Conservation (phyloP, 1,284 basidiomycete genomes). For the Apiotrichum gracile region DNA sequence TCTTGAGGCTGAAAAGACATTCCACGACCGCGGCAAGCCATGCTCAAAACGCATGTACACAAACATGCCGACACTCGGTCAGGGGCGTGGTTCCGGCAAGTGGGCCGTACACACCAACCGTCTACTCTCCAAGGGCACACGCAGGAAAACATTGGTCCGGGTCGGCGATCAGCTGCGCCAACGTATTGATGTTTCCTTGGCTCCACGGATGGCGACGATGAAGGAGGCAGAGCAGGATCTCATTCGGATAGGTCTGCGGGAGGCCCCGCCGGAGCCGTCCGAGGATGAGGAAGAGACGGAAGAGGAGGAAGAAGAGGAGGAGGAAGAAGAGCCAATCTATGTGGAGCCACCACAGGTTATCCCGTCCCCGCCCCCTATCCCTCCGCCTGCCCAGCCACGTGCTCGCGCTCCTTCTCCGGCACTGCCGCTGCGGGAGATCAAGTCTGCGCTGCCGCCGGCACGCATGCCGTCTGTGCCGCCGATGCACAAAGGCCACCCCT, state of each 20-base stretch:
- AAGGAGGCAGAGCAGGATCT: conserved; percentile 20
- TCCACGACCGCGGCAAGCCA: conserved; percentile 17
- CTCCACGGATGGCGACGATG: conserved; percentile 1
- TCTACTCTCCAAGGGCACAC: conserved; percentile 22
- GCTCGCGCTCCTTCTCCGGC: background rate
- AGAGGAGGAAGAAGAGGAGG: background rate
- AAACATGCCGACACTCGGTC: conserved; percentile 23
- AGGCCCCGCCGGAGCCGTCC: conserved; percentile 5
- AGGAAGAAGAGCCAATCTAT: background rate
- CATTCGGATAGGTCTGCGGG: conserved; percentile 14
- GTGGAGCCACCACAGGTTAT: background rate
- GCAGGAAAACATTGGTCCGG: conserved; percentile 11
- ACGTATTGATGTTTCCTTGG: conserved; percentile 15
- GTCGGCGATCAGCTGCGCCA: conserved; percentile 14
- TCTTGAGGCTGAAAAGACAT: conserved; percentile 21
- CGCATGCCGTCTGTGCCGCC: no score
- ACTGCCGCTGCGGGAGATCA: no score
- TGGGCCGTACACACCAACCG: conserved; percentile 19
- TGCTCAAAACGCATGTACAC: conserved; percentile 18
- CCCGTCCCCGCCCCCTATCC: background rate
- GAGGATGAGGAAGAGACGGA: conserved; percentile 5
- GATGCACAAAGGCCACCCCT: no score
- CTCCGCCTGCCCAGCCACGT: background rate
- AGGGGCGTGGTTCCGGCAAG: conserved; percentile 29
- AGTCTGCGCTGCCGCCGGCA: no score